These are phyloP conservation scores for Fagus sylvatica DNA, from an alignment of 306 rosid genomes.

Conservation along the genomic window DNA sequence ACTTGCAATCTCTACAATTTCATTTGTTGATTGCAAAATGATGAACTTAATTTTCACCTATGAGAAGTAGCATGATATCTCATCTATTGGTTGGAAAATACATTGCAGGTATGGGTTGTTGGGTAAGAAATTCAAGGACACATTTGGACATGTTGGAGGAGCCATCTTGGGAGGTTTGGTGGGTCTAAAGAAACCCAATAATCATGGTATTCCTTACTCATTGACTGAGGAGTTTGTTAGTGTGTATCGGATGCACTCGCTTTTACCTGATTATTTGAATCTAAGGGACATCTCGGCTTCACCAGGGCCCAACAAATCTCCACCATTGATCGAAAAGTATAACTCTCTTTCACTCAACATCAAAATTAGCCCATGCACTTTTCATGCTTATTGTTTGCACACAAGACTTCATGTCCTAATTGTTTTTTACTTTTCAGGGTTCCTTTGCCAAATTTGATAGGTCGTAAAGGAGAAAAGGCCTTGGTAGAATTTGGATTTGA, in stretches of 20 bases:
- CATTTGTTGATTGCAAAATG: no score
- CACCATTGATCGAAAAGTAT: conserved; percentile 45
- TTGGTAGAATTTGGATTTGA: conserved; percentile 43
- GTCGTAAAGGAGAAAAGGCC: conserved; percentile 40
- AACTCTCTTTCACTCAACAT: neutral
- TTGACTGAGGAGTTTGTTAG: conserved; percentile 57
- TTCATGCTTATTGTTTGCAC: neutral
- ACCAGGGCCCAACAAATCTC: conserved; percentile 51
- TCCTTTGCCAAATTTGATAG: conserved; percentile 48
- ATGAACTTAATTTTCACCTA: no score
- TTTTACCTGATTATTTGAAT: conserved; percentile 44
- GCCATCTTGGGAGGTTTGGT: conserved; percentile 46
- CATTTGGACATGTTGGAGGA: conserved; percentile 63
- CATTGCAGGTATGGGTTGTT: conserved; percentile 58
- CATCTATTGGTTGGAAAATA: neutral
- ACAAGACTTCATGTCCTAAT: neutral
- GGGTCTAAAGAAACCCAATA: conserved; percentile 48
- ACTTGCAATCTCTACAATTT: no score
- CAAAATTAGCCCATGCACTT: neutral
- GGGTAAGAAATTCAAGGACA: conserved; percentile 72
- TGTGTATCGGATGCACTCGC: conserved; percentile 62
- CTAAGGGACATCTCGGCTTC: conserved; percentile 43
- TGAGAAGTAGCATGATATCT: no score
- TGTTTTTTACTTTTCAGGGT: conserved; percentile 22
- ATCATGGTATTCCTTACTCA: conserved; percentile 62